A percentile compares a stretch with the other conserved stretches of the same genome.
phyloP scores from a whole-genome alignment of 2,329 filamentous ascomycete genomes.

The Fusarium protoensiforme region DNA sequence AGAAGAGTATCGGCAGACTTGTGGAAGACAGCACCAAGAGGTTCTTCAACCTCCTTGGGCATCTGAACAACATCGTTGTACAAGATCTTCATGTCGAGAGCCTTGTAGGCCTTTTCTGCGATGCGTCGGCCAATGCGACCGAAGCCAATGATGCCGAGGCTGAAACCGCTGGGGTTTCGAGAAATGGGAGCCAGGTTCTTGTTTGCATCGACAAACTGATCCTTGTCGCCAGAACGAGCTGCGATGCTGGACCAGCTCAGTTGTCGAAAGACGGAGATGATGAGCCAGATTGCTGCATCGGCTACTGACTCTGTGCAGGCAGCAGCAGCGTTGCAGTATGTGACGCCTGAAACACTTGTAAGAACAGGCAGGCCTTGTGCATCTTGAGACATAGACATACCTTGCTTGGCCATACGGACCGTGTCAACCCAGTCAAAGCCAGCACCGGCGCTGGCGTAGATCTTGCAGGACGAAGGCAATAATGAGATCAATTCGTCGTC shows the following conservation, averaged over 20 bases:
- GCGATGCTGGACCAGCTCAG: conserved; percentile 41
- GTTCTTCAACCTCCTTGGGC: conserved; percentile 20
- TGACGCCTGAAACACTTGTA: conserved; percentile 23
- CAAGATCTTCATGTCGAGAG: conserved; percentile 43
- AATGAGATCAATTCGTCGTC: conserved; percentile 40
- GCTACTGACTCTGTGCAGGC: conserved; percentile 43
- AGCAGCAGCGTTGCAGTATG: conserved; percentile 42
- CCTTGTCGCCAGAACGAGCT: conserved; percentile 38
- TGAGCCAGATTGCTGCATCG: conserved; percentile 42
- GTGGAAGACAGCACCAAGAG: conserved; percentile 33
- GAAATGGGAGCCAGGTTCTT: conserved; percentile 39
- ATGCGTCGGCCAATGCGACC: conserved; percentile 41
- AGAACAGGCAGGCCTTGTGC: fast-evolving
- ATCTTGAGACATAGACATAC: background rate
- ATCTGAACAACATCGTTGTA: conserved; percentile 42
- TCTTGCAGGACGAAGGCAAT: conserved; percentile 36
- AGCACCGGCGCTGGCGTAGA: conserved; percentile 41
- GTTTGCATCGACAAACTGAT: conserved; percentile 41
- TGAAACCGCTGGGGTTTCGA: conserved; percentile 39
- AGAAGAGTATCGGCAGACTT: conserved; percentile 37
- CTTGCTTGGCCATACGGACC: conserved; percentile 33
- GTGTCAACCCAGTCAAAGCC: conserved; percentile 45
- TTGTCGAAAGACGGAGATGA: conserved; percentile 42
- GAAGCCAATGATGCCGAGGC: conserved; percentile 41
- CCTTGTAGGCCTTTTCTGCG: conserved; percentile 42